Conservation (phyloP, 352 stramenopile species). For the Peronospora destructor region DNA sequence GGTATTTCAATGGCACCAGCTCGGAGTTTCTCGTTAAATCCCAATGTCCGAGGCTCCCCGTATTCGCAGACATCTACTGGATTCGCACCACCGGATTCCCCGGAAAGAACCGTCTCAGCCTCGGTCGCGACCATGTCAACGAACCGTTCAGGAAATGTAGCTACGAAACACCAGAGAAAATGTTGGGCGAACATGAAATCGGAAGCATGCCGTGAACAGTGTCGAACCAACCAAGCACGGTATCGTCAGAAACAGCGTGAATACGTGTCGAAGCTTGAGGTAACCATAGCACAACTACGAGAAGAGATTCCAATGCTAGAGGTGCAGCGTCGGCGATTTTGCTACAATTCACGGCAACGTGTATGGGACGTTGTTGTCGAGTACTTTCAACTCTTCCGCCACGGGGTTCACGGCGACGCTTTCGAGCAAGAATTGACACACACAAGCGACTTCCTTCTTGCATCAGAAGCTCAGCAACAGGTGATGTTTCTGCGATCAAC, state of each 20-base stretch:
- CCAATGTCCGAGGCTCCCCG: not conserved
- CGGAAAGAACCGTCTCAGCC: conserved; percentile 11
- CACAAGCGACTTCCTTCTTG: conserved; percentile 15
- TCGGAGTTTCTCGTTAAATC: conserved; percentile 1
- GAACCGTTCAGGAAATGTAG: not conserved
- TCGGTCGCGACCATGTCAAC: conserved; percentile 19
- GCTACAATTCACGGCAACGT: conserved; percentile 21
- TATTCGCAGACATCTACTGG: not conserved
- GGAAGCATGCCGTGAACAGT: conserved; percentile 45
- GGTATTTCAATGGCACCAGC: not conserved
- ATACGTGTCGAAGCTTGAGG: conserved; percentile 28
- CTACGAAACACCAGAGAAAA: conserved; percentile 24
- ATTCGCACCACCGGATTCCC: conserved; percentile 7
- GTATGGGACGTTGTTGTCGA: conserved; percentile 30
- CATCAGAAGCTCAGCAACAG: conserved; percentile 29
- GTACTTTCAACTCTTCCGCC: conserved; percentile 31
- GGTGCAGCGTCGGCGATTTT: conserved; percentile 22
- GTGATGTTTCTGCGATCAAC: conserved; percentile 37
- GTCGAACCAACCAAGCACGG: conserved; percentile 46
- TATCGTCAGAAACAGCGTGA: conserved; percentile 49
- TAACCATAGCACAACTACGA: conserved; percentile 27
- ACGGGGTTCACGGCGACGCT: conserved; percentile 16
- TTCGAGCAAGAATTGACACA: conserved; percentile 8
- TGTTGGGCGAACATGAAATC: conserved; percentile 32
- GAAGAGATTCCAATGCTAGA: conserved; percentile 34